These are phyloP conservation scores for Aspergillus egyptiacus DNA, from an alignment of 495 filamentous ascomycete genomes.

Conservation along the genomic window DNA sequence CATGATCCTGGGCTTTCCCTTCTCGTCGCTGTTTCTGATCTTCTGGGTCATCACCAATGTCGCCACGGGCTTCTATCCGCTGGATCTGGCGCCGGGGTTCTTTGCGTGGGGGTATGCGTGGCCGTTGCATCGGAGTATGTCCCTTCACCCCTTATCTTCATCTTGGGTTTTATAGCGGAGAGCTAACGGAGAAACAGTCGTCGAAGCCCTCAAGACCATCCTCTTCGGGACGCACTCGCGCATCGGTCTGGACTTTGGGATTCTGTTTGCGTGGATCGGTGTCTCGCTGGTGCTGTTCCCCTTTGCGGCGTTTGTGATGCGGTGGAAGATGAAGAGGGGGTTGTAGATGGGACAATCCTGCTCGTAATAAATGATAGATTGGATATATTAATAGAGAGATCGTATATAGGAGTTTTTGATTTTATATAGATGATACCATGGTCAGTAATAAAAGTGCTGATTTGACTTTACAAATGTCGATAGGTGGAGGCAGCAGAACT, in stretches of 20 bases:
- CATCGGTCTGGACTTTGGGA: slow-evolving; percentile 59
- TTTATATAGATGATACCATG: too few relatives aligned
- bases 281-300: slow-evolving; percentile 55
- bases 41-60: slow-evolving; percentile 76
- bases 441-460: too few relatives aligned
- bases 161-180: too few relatives aligned
- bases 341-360: slow-evolving; percentile 1
- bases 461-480: too few relatives aligned
- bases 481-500: too few relatives aligned
- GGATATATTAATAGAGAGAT: too few relatives aligned
- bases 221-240: slow-evolving; percentile 57
- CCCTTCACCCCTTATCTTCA: too few relatives aligned
- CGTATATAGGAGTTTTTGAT: too few relatives aligned
- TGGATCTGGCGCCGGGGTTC: slow-evolving; percentile 54
- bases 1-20: slow-evolving; percentile 62
- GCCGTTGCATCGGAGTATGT: slow-evolving; percentile 59
- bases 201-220: slow-evolving; percentile 56
- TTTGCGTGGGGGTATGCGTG: slow-evolving; percentile 67
- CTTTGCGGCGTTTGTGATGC: slow-evolving; percentile 52
- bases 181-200: too few relatives aligned
- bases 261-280: slow-evolving; percentile 56
- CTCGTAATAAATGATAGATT: too few relatives aligned
- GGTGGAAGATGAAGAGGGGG: slow-evolving; percentile 48
- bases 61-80: slow-evolving; percentile 55
- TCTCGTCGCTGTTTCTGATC: slow-evolving; percentile 65